These are phyloP conservation scores for Diospyros lotus DNA, from an alignment of 148 eudicot species.

Conservation along the genomic window DNA sequence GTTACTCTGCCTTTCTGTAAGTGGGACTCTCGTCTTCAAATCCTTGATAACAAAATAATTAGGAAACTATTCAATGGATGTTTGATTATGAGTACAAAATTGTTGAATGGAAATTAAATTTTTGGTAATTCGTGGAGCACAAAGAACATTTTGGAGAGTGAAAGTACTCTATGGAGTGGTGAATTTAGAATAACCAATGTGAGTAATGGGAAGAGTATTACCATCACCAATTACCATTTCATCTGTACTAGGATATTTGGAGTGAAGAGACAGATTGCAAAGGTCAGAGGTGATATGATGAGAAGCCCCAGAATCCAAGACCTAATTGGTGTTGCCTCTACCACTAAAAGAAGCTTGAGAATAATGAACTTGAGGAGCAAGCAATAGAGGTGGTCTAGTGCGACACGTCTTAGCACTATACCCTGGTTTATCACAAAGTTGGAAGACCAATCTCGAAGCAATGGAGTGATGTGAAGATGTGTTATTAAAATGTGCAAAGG, in stretches of 20 bases:
- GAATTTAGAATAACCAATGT: not conserved
- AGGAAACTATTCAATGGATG: conserved; percentile 1
- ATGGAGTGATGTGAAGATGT: too few relatives aligned
- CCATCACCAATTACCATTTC: not conserved
- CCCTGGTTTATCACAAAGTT: not conserved
- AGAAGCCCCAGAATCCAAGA: not conserved
- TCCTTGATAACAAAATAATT: not conserved
- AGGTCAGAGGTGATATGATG: not conserved
- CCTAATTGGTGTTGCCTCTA: not conserved
- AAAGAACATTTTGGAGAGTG: not conserved
- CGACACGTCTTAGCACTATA: not conserved
- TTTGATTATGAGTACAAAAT: not conserved
- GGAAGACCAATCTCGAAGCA: not conserved
- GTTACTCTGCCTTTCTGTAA: not conserved
- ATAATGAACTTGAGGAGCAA: not conserved
- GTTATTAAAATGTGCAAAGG: too few relatives aligned
- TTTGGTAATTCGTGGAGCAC: not conserved
- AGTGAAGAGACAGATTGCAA: not conserved
- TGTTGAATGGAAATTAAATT: not conserved
- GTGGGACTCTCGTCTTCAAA: not conserved
- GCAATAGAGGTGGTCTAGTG: not conserved
- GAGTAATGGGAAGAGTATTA: not conserved
- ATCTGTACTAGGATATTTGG: not conserved
- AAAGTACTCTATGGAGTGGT: not conserved
- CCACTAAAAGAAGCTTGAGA: not conserved